Evolutionary conservation across 129 eudicot species (phyloP), one percentile per base, ranked within the genome.

Genomic region (Pulicaria dysenterica): DNA sequence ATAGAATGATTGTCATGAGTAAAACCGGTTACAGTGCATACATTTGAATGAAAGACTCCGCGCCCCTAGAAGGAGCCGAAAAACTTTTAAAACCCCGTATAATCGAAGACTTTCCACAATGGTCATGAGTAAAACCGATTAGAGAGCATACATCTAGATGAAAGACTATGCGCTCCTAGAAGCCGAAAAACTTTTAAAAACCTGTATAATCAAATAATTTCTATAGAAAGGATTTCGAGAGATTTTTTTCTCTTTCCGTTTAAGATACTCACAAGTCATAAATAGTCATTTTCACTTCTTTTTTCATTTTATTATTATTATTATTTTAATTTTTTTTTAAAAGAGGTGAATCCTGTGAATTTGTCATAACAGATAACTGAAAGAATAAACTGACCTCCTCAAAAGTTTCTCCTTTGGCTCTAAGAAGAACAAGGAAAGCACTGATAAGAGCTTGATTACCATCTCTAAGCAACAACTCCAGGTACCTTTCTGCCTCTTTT

Each of bases 391-490:
- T 37, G 75, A 89, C 95, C 77, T 89, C 98, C 75, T 87, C 90
- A 74, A 40, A 85, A 16, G 98, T 93, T 81, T 93, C 96, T 24
- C 98, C 98, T 82, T 93, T 93, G 76, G 95, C 92, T 87, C 96
- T 77, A 61, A 93, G 85, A 62, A 87, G 85, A 57, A 93, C 96
- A 72, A 93, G 95, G 55, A 93, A 89, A 76, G 96, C 90, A 74
- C 98, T 89, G 34, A 93, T 89, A 34, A 89, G 63, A 19, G 92
- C 90, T 64, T 87, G 86, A 80, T 72, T 77, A 12, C 88, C 90
- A 66, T 80, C 85, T 71, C 60, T 59, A 1, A 93, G 77, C 87
- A 93, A 71, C 54, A 87, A 84, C 63, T 93, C 73, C 14, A 93
- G 82, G 0, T 87, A 82, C 13, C 62, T 76, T 79, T 93, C 96